Evolutionary conservation across 352 stramenopile species (phyloP).

Genomic region (Pythium sp.): DNA sequence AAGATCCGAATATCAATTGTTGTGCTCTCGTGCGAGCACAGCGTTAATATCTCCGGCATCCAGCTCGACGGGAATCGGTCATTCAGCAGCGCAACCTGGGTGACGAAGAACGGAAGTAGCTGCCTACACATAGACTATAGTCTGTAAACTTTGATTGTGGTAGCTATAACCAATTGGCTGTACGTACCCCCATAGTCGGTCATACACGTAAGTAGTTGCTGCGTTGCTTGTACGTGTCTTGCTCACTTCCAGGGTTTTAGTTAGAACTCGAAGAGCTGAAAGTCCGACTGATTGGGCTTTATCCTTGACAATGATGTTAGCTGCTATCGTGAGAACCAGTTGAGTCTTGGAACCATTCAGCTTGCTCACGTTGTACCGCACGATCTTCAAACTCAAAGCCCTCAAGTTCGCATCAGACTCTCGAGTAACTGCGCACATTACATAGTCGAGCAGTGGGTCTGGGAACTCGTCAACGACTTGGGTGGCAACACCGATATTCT

Average conservation of each 20-base stretch:
- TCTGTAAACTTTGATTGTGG: not conserved
- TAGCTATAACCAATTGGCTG: not conserved
- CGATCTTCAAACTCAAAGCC: not conserved
- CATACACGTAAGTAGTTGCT: not conserved
- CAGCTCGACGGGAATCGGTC: not conserved
- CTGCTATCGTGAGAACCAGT: not conserved
- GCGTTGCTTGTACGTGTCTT: not conserved
- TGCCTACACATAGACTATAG: not conserved
- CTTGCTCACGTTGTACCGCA: not conserved
- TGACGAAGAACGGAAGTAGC: not conserved
- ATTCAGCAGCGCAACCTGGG: not conserved
- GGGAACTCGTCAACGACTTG: not conserved
- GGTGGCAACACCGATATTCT: not conserved
- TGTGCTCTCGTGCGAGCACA: not conserved
- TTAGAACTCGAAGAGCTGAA: not conserved
- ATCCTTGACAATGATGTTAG: not conserved
- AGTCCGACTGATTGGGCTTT: not conserved
- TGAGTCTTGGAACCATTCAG: not conserved
- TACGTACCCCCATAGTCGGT: not conserved
- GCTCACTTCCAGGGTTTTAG: not conserved
- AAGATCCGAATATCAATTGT: not conserved
- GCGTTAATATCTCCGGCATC: not conserved
- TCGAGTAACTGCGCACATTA: not conserved
- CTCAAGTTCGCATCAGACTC: not conserved
- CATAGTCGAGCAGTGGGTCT: not conserved